A percentile compares a stretch with the other conserved stretches of the same genome.
These are phyloP conservation scores for Arabidopsis hybrid DNA, from an alignment of 441 rosid species.

Conservation along the genomic window DNA sequence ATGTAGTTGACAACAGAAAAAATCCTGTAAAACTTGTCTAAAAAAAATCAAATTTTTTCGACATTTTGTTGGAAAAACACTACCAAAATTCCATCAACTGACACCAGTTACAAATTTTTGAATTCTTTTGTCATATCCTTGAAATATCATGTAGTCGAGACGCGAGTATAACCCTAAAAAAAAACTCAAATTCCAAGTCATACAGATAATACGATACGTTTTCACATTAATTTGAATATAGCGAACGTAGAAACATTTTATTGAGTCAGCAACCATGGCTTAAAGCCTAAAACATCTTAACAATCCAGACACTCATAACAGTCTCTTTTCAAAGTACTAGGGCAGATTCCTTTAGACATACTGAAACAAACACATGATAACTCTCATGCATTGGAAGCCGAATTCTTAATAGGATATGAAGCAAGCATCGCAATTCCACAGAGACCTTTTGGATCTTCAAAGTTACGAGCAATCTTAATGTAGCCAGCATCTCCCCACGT, in stretches of 20 bases:
- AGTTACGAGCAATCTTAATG: constrained; percentile 56
- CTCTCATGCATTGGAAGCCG: constrained; percentile 38
- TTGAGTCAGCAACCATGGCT: background rate
- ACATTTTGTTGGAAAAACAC: too few species aligned
- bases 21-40: too few species aligned
- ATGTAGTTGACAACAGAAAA: too few species aligned
- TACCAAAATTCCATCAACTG: too few species aligned
- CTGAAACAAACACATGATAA: background rate
- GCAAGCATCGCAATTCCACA: constrained; percentile 83
- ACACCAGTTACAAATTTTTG: too few species aligned
- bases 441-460: constrained; percentile 51
- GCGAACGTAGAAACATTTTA: background rate
- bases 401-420: constrained; percentile 74
- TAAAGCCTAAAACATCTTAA: background rate
- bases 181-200: too few species aligned
- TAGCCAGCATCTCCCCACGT: constrained; percentile 79
- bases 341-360: background rate
- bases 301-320: background rate
- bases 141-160: too few species aligned
- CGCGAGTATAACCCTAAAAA: too few species aligned
- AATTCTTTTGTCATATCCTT: too few species aligned
- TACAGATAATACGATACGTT: too few species aligned
- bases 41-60: too few species aligned
- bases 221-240: background rate
- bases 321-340: background rate